These are phyloP conservation scores for Steccherinum ochraceum DNA, from an alignment of 768 basidiomycete species.

Conservation along the genomic window DNA sequence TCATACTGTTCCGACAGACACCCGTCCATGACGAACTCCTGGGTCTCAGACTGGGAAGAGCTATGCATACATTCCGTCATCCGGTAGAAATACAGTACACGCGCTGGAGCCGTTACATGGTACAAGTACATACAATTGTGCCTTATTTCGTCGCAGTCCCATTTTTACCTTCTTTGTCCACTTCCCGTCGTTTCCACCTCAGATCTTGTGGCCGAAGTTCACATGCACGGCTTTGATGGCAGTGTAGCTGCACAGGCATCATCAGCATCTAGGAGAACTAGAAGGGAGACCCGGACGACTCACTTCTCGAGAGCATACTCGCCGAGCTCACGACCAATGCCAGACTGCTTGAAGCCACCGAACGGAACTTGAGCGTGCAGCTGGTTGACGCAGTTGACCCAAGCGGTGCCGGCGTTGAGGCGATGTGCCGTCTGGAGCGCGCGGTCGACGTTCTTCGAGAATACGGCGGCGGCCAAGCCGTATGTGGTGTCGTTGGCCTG, in stretches of 20 bases:
- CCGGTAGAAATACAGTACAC: too few species aligned
- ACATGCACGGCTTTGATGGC: conserved; percentile 68
- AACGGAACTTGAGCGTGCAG: conserved; percentile 51
- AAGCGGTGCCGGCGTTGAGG: conserved; percentile 38
- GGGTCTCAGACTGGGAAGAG: too few species aligned
- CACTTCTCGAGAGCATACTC: conserved; percentile 42
- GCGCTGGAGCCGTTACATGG: neutral
- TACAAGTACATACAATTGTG: neutral
- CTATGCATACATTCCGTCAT: too few species aligned
- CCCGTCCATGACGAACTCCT: too few species aligned
- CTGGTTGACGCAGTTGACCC: conserved; percentile 37
- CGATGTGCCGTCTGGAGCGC: conserved; percentile 34
- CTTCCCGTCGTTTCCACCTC: neutral
- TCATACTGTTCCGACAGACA: too few species aligned
- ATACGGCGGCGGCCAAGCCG: conserved; percentile 44
- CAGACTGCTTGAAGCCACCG: conserved; percentile 71
- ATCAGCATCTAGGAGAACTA: conserved; percentile 42
- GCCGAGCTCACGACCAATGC: conserved; percentile 64
- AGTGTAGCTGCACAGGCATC: conserved; percentile 46
- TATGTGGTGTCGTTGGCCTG: conserved; percentile 43
- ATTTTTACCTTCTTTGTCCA: neutral
- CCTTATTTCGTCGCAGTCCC: neutral
- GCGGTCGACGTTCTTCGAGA: conserved; percentile 37
- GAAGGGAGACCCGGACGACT: neutral
- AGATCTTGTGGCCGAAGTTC: conserved; percentile 35